These are phyloP conservation scores for Didymella keratinophila DNA, from an alignment of 2,329 filamentous ascomycete species.

Conservation along the genomic window DNA sequence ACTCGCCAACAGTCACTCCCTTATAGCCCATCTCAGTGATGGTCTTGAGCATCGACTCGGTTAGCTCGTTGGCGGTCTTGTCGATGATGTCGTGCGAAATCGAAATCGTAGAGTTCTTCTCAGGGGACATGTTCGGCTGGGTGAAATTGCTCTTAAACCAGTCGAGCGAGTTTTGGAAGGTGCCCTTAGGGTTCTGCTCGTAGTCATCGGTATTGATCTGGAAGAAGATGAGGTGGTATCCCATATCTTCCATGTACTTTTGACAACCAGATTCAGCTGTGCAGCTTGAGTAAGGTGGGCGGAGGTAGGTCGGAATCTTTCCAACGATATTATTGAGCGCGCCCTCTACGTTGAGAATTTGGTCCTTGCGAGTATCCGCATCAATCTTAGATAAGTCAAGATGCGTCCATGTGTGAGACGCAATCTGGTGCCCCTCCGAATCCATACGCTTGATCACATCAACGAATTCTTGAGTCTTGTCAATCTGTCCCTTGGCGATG, in stretches of 20 bases:
- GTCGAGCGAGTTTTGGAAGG: conserved; percentile 21
- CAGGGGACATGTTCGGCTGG: conserved; percentile 9
- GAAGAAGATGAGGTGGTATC: conserved; percentile 66
- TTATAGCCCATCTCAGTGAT: conserved; percentile 48
- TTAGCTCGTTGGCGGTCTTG: conserved; percentile 52
- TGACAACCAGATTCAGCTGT: conserved; percentile 44
- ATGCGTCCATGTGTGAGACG: conserved; percentile 63
- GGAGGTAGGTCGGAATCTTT: conserved; percentile 61
- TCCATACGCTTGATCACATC: conserved; percentile 62
- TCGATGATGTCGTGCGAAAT: conserved; percentile 59
- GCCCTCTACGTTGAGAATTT: conserved; percentile 60
- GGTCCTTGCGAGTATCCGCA: conserved; percentile 52
- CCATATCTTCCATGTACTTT: conserved; percentile 50
- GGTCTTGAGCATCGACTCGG: conserved; percentile 50
- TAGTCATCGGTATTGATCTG: conserved; percentile 68
- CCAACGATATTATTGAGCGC: conserved; percentile 61
- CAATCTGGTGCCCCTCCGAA: conserved; percentile 64
- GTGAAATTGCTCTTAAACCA: conserved; percentile 21
- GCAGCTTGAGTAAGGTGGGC: conserved; percentile 55
- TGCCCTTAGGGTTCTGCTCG: conserved; percentile 53
- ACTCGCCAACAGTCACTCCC: conserved; percentile 55
- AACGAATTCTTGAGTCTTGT: conserved; percentile 56
- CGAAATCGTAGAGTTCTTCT: conserved; percentile 53
- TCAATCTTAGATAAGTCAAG: conserved; percentile 53
- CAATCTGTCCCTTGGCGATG: conserved; percentile 61